These are phyloP conservation scores for Peronospora tabacina DNA, from an alignment of 352 stramenopile genomes.

Conservation along the genomic window DNA sequence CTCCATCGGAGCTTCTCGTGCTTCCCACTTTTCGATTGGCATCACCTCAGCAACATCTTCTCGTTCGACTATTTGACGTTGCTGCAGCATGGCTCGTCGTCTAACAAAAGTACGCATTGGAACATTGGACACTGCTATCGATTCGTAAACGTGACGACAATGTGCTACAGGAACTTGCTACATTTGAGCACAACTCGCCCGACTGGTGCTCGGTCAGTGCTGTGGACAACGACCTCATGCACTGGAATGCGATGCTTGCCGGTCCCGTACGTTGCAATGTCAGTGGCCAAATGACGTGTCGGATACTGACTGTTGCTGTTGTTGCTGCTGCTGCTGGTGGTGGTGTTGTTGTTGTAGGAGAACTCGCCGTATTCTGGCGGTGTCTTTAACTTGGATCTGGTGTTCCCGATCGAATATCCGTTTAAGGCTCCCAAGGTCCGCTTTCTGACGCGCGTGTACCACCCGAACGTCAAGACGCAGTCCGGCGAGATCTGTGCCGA, in stretches of 20 bases:
- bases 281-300: background rate
- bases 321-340: constrained; percentile 4
- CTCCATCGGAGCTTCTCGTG: background rate
- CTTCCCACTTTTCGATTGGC: constrained; percentile 27
- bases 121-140: background rate
- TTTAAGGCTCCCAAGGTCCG: constrained; percentile 90
- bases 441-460: constrained; percentile 94
- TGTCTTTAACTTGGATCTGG: constrained; percentile 92
- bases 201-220: constrained; percentile 85
- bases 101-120: constrained; percentile 59
- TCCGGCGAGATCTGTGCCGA: constrained; percentile 95
- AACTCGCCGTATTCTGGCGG: constrained; percentile 82
- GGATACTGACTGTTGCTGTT: background rate
- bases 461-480: constrained; percentile 94
- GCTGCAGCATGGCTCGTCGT: constrained; percentile 55
- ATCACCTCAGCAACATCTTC: constrained; percentile 11
- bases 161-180: constrained; percentile 58
- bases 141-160: background rate
- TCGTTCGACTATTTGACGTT: background rate
- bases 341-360: constrained; percentile 41
- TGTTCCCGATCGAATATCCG: constrained; percentile 95
- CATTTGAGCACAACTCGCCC: constrained; percentile 86
- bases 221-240: constrained; percentile 84
- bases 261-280: constrained; percentile 54
- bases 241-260: constrained; percentile 88